Evolutionary conservation across 169 alveolate species (phyloP), one percentile per base, ranked within the genome.

Genomic region (Plasmodium berghei): DNA sequence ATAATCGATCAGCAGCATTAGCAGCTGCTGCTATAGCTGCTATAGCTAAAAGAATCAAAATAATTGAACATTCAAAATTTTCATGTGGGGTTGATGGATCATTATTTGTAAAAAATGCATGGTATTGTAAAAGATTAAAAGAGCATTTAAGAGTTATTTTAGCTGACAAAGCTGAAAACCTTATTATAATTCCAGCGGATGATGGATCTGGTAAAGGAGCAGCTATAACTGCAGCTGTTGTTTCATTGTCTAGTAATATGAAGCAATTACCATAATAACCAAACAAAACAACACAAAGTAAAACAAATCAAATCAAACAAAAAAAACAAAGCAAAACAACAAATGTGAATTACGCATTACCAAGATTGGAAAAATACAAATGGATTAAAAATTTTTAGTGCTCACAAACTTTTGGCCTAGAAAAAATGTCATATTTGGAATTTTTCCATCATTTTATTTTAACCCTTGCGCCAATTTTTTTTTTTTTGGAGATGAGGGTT

Each of bases 171-270:
- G 70, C 71, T 8, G 94, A 93, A 16, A 94, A 93, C 45, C 87
- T 92, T 26, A 86, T 73, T 49, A 72, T 95, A 54, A 67, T 85
- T 26, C 91, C 96, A 9, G 94, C 97, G 5, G 97, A 95, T 74
- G 97, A 95, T 73, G 97, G 97, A 9, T 95, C 97, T 26, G 97
- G 97, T 22, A 95, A 95, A 86, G 97, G 97, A 18, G 97, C 97
- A 1, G 97, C 97, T 28, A 93, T 95, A n/a, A 94, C 96, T n/a
- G 97, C 97, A 0, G 97, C 97, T 34, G 93, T 93, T 92, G 87
- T 92, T 70, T 63, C 85, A 8, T 40, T 55, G 9, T 34, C 49
- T 20, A 45, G 40, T 8, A 54, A 54, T 8, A 52, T 52, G 59
- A 12, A 16, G 20, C 59, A 52, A 8, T 3, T 52, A 1, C 59